Conservation (phyloP, 1,139 yeast genomes). For the Geotrichum carabidarum region DNA sequence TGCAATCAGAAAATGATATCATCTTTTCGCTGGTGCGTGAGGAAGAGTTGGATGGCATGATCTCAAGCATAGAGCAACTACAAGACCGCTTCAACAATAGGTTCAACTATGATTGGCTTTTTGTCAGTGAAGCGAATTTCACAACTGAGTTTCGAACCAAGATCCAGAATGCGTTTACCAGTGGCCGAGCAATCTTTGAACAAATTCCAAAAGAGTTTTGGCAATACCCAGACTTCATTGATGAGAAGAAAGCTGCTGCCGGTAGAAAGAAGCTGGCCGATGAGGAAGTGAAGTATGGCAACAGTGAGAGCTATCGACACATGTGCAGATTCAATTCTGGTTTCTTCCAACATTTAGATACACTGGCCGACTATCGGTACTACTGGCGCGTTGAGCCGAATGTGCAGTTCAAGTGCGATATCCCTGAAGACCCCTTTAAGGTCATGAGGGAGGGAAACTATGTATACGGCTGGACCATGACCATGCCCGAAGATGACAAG, state of each 20-base stretch:
- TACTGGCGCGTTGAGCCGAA: conserved; percentile 76
- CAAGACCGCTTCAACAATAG: conserved; percentile 68
- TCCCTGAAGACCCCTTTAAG: conserved; percentile 59
- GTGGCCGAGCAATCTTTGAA: conserved; percentile 60
- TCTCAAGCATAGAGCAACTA: conserved; percentile 52
- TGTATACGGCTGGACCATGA: conserved; percentile 61
- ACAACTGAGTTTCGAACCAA: conserved; percentile 51
- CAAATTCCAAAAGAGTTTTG: conserved; percentile 60
- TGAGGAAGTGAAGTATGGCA: conserved; percentile 56
- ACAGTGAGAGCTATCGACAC: conserved; percentile 58
- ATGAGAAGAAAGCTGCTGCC: conserved; percentile 50
- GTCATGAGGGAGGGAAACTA: conserved; percentile 56
- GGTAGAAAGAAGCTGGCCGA: conserved; percentile 47
- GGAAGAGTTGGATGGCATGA: conserved; percentile 53
- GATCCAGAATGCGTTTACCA: conserved; percentile 37
- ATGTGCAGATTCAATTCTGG: conserved; percentile 75
- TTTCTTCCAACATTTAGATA: conserved; percentile 54
- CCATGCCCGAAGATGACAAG: conserved; percentile 54
- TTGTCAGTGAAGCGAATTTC: conserved; percentile 62
- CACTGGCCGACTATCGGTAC: conserved; percentile 54
- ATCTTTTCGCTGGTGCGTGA: conserved; percentile 69
- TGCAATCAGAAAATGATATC: conserved; percentile 50
- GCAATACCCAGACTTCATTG: conserved; percentile 70
- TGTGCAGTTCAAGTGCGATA: conserved; percentile 56
- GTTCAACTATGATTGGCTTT: conserved; percentile 76